Base-by-base conservation (phyloP, 2,329 filamentous ascomycete species). In the Lanzia echinophila region DNA sequence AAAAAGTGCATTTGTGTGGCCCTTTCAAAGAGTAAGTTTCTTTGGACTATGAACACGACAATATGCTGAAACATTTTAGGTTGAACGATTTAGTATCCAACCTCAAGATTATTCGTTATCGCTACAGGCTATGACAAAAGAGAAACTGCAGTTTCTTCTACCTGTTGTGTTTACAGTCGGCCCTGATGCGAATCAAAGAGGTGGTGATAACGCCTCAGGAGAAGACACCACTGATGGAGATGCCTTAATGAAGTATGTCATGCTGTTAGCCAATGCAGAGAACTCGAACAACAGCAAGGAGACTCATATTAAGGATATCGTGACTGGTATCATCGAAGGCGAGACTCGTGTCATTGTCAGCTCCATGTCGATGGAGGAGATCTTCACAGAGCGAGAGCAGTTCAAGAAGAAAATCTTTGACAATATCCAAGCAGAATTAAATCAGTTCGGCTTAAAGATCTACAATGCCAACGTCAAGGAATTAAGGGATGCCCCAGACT, bases 271-370 rank as follows among this genome's bases (percentile, higher is more conserved):
- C 4, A 86, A 85, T 56, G 74, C 73, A 3, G 73, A 72, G 2
- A 72, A 74, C 61, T 73, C 65, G 38, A 68, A 67, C 7, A 33
- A 20, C 4, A 33, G 19, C 36, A 60, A 68, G 31, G 68, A 72
- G 13, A 60, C 79, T 51, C 87, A 92, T 71, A 83, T 94, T 15
- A 86, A 87, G 65, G 87, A 87, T 62, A 95, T 95, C 58, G 86
- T 95, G 70, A 92, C 90, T 70, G 89, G 88, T 56, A 90, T 95
- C 68, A 94, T 95, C 62, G 88, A 95, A 69, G 90, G 90, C 58
- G 90, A 95, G 70, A 91, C 87, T 1, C 81, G 90, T 55, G 86
- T 89, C 6, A 82, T 95, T 50, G 87, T 95, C 41, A 88, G 84
- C 0, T 85, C 82, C 62, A 92, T 95, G 87, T 92, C 88, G 1